A percentile compares a stretch with the other conserved stretches of the same genome.
phyloP scores from a whole-genome alignment of 345 rosid genomes.

The Hibiscus mutabilis region DNA sequence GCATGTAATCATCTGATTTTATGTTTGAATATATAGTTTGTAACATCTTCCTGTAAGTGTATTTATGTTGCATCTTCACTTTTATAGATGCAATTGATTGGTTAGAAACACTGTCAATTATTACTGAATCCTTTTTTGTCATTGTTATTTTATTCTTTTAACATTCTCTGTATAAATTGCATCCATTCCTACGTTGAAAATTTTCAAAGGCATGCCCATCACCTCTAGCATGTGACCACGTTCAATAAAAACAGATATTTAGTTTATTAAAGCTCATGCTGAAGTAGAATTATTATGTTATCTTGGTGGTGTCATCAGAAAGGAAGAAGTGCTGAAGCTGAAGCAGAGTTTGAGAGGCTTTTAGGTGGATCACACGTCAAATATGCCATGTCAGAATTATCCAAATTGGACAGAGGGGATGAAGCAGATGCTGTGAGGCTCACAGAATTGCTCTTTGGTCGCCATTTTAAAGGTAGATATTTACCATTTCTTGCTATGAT shows the following conservation, averaged over 20 bases:
- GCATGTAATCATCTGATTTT: too few relatives aligned
- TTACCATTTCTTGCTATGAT: not conserved
- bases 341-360: conserved; percentile 77
- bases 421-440: conserved; percentile 53
- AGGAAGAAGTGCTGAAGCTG: conserved; percentile 83
- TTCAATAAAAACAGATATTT: not conserved
- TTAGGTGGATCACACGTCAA: conserved; percentile 77
- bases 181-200: too few relatives aligned
- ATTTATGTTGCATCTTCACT: too few relatives aligned
- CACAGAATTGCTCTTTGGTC: conserved; percentile 67
- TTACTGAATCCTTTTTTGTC: not conserved
- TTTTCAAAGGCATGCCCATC: not conserved
- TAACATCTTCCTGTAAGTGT: too few relatives aligned
- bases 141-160: not conserved
- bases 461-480: conserved; percentile 86
- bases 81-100: not conserved
- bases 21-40: too few relatives aligned
- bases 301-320: conserved; percentile 30
- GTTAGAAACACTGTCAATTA: not conserved
- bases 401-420: conserved; percentile 67
- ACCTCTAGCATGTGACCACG: not conserved
- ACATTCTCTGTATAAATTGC: too few relatives aligned
- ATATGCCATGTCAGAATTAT: conserved; percentile 67
- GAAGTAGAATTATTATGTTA: conserved; percentile 2
- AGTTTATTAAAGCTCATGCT: not conserved